These are phyloP conservation scores for Stereocaulon alpinum DNA, from an alignment of 495 filamentous ascomycete species.

Conservation along the genomic window DNA sequence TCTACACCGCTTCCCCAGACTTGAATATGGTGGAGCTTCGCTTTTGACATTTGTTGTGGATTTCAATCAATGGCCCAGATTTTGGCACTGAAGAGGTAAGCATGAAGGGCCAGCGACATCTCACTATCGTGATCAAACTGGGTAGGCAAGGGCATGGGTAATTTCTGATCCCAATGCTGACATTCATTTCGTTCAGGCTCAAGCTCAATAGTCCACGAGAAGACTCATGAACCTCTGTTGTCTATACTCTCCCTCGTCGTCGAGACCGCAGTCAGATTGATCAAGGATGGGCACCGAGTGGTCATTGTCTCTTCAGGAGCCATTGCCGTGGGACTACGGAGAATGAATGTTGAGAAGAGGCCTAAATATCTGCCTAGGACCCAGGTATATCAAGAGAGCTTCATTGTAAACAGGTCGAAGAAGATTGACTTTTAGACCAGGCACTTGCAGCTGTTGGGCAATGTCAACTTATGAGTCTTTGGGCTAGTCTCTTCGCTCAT, in stretches of 20 bases:
- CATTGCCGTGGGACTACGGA: conserved; percentile 80
- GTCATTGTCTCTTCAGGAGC: conserved; percentile 94
- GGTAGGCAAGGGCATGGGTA: conserved; percentile 45
- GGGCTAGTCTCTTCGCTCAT: conserved; percentile 85
- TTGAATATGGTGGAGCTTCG: too few species aligned
- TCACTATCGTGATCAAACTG: conserved; percentile 87
- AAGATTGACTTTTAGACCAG: conserved; percentile 31
- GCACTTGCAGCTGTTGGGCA: conserved; percentile 94
- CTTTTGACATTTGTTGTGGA: too few species aligned
- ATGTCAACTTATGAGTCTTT: conserved; percentile 88
- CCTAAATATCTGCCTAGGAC: conserved; percentile 80
- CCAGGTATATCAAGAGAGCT: conserved; percentile 42
- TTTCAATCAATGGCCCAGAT: not conserved
- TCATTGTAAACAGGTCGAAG: not conserved
- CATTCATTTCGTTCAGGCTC: conserved; percentile 50
- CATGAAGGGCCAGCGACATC: conserved; percentile 36
- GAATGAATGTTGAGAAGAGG: conserved; percentile 81
- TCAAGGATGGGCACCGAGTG: conserved; percentile 85
- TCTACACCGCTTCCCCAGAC: too few species aligned
- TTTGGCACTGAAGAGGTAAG: conserved; percentile 15
- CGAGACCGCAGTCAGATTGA: conserved; percentile 76
- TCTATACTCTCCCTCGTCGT: conserved; percentile 85
- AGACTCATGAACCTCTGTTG: conserved; percentile 90
- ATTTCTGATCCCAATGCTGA: conserved; percentile 4
- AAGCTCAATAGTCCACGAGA: conserved; percentile 95